Base-by-base conservation (phyloP, 1,139 yeast genomes). In the Yarrowia galli region DNA sequence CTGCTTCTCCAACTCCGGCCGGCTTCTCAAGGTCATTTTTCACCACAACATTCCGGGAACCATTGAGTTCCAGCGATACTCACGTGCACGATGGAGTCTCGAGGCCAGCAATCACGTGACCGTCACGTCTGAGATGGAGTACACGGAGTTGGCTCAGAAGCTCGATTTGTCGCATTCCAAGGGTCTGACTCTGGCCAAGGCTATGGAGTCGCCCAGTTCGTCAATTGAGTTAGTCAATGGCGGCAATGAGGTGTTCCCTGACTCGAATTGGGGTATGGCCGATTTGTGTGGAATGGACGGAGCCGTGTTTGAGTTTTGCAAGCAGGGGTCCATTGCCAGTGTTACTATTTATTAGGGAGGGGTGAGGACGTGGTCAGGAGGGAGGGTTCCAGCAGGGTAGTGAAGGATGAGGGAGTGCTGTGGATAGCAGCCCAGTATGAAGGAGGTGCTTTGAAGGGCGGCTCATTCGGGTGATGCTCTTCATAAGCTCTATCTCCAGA, bases 251-350 rank as follows among this genome's bases (percentile, higher is more conserved):
- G 40, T 32, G 7, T 58, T 58, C 9, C 64, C 64, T 8, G 64
- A 58, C 18, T 42, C 51, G 3, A 58, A 58, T 13, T 58, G 64
- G 64, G 64, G 64, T 20, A 58, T 58, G 64, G 64, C 64, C 13
- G 64, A 58, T 20, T 13, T 58, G 40, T 58, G 64, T 15, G 64
- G 64, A 1, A 58, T 58, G 51, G 64, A 58, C 12, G 64, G 64
- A 3, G 49, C 51, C 1, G 64, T 58, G 15, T 58, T 58, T 43
- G 64, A 58, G 64, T 58, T 58, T 28, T 58, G 64, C 42, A 58
- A 58, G 42, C 64, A 58, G 36, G 64, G 64, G 6, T 42, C 51
- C 8, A 32, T 58, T 15, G 40, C 51, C 7, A 43, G 51, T 28
- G 64, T 58, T 1, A 58, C 64, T 15, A 58, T 58, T 20, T 58